Evolutionary conservation across 176 grass and related monocot species (phyloP).

Genomic region (Hordeum marinum): DNA sequence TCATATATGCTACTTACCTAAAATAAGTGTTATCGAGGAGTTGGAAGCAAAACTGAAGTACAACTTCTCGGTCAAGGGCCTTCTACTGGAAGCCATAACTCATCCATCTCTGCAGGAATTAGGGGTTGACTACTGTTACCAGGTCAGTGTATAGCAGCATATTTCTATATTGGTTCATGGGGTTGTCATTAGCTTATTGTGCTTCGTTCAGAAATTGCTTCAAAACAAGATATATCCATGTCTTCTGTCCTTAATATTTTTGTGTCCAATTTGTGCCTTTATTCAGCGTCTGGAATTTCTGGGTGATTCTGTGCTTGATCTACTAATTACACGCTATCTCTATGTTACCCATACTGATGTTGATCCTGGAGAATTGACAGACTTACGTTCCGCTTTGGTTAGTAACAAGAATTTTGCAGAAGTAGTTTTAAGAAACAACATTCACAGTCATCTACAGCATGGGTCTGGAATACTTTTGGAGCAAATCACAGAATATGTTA

Average conservation of each 20-base stretch:
- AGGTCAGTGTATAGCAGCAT: conserved; percentile 38
- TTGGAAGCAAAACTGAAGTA: conserved; percentile 84
- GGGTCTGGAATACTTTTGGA: conserved; percentile 81
- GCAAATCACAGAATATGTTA: conserved; percentile 73
- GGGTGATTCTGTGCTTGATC: conserved; percentile 85
- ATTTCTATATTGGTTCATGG: conserved; percentile 17
- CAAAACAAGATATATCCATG: background rate
- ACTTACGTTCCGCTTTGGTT: conserved; percentile 78
- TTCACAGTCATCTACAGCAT: conserved; percentile 81
- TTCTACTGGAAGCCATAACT: conserved; percentile 79
- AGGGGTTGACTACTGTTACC: conserved; percentile 71
- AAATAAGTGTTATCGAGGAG: conserved; percentile 57
- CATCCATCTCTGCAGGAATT: conserved; percentile 84
- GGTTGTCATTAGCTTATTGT: conserved; percentile 11
- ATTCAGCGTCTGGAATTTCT: conserved; percentile 93
- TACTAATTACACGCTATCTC: conserved; percentile 76
- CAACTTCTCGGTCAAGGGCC: conserved; percentile 55
- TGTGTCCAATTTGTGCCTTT: conserved; percentile 12
- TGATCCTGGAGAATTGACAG: conserved; percentile 88
- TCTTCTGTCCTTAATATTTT: background rate
- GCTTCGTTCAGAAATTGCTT: background rate
- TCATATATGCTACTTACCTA: conserved; percentile 34
- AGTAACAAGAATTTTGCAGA: conserved; percentile 92
- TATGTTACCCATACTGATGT: conserved; percentile 67
- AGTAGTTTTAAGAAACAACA: conserved; percentile 65